These are phyloP conservation scores for Cryptococcus maquisensis DNA, from an alignment of 1,284 basidiomycete species.

Conservation along the genomic window DNA sequence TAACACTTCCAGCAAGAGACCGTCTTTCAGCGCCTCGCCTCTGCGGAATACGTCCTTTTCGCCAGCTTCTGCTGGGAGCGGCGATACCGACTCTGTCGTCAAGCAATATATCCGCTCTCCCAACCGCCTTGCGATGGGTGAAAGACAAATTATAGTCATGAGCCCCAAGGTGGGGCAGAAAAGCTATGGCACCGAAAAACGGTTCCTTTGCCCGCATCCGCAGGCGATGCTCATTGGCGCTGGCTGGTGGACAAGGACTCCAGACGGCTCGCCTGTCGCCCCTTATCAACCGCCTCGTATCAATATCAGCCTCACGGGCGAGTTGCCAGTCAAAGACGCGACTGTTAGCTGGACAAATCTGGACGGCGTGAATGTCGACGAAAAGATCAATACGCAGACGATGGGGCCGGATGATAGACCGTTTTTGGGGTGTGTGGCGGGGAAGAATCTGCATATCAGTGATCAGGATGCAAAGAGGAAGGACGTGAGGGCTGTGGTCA, in stretches of 20 bases:
- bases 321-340: conserved; percentile 64
- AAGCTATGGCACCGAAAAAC: conserved; percentile 92
- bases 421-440: conserved; percentile 44
- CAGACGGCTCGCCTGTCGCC: conserved; percentile 36
- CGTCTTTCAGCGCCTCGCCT: not conserved
- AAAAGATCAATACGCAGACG: conserved; percentile 33
- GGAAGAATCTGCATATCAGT: conserved; percentile 45
- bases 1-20: not conserved
- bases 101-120: conserved; percentile 66
- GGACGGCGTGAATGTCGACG: conserved; percentile 36
- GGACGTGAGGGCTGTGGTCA: conserved; percentile 83
- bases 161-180: conserved; percentile 95
- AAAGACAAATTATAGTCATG: conserved; percentile 91
- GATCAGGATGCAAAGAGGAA: conserved; percentile 52
- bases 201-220: conserved; percentile 93
- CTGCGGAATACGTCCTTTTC: not conserved
- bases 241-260: conserved; percentile 70
- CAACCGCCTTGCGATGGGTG: conserved; percentile 84
- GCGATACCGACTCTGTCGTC: conserved; percentile 18
- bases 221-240: conserved; percentile 91
- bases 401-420: conserved; percentile 33
- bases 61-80: conserved; percentile 1
- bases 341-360: conserved; percentile 40
- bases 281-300: conserved; percentile 66
- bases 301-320: conserved; percentile 85